Conservation (phyloP, 1,284 basidiomycete genomes). For the Cryptococcus depauperatus region DNA sequence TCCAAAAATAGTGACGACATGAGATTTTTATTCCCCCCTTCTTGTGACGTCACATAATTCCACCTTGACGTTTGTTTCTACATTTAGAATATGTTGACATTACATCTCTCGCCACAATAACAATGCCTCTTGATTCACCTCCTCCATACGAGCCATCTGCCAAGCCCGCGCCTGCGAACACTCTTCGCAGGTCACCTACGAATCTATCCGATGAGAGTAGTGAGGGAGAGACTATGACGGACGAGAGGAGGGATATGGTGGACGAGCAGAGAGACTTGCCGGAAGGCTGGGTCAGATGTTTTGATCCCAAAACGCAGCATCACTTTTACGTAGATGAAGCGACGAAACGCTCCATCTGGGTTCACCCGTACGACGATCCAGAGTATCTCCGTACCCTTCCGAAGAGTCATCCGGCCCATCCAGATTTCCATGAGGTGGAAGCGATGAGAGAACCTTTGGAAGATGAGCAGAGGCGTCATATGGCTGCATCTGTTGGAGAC, state of each 20-base stretch:
- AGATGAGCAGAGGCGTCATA: conserved; percentile 17
- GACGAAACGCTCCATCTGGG: conserved; percentile 32
- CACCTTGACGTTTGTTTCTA: too few species aligned
- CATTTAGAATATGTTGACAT: too few species aligned
- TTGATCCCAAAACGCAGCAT: conserved; percentile 35
- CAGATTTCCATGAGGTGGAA: conserved; percentile 27
- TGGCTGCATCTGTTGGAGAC: background rate
- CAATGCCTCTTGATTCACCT: conserved; percentile 19
- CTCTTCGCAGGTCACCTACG: conserved; percentile 2
- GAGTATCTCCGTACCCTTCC: conserved; percentile 34
- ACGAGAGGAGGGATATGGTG: conserved; percentile 24
- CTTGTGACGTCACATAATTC: too few species aligned
- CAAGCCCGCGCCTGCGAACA: conserved; percentile 6
- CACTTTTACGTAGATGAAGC: conserved; percentile 37
- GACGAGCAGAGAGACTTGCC: conserved; percentile 38
- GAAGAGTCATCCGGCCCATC: conserved; percentile 36
- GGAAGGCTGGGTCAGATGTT: conserved; percentile 39
- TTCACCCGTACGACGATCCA: conserved; percentile 41
- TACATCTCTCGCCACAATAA: too few species aligned
- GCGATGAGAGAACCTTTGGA: conserved; percentile 19
- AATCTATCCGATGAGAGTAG: conserved; percentile 7
- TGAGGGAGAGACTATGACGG: conserved; percentile 4
- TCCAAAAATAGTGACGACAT: too few species aligned
- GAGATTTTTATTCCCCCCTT: too few species aligned
- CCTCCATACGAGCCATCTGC: conserved; percentile 20